Evolutionary conservation across 129 eudicot species (phyloP), one percentile per base, ranked within the genome.

Genomic region (Lactuca sativa): DNA sequence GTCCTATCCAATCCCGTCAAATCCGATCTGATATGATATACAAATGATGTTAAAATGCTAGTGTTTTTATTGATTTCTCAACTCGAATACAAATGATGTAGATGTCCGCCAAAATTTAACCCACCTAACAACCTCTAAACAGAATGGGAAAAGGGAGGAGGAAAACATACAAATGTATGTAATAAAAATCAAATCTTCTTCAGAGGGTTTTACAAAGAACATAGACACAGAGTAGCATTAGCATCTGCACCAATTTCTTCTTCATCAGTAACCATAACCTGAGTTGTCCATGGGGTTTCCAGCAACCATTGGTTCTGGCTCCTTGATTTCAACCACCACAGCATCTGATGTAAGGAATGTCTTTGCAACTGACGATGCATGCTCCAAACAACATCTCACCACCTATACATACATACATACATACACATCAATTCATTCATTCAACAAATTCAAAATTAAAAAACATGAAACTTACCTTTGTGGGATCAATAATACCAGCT

Each of bases 271-370:
- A 55, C 86, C 86, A 56, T 82, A 82, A 59, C 86, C 82, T 10
- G 82, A 77, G 66, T 77, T 77, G 56, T 77, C 82, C 82, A 77
- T 77, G 57, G 82, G 82, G 82, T 56, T 77, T 33, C 72, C 82
- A 4, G 53, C 59, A 6, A 59, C 61, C 4, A 47, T 7, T 13
- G 82, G 77, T 71, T 77, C 82, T 18, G 77, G 66, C 72, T 77
- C 82, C 53, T 66, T 66, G 77, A 77, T 77, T 40, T 88, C 95
- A 56, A 77, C 82, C 13, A 88, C 95, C 60, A 88, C 88, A 0
- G 95, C 91, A 73, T 88, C 91, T 25, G 96, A 85, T 57, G 96
- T 77, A 56, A 71, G 82, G 76, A 82, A 82, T 8, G 82, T 82
- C 56, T 77, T 82, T 53, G 86, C 86, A 41, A 76, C 81, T 0